Percentiles rank a stretch among this genome's conserved stretches.
These are phyloP conservation scores for Striga asiatica DNA, from an alignment of 257 asterid species.

Conservation along the genomic window DNA sequence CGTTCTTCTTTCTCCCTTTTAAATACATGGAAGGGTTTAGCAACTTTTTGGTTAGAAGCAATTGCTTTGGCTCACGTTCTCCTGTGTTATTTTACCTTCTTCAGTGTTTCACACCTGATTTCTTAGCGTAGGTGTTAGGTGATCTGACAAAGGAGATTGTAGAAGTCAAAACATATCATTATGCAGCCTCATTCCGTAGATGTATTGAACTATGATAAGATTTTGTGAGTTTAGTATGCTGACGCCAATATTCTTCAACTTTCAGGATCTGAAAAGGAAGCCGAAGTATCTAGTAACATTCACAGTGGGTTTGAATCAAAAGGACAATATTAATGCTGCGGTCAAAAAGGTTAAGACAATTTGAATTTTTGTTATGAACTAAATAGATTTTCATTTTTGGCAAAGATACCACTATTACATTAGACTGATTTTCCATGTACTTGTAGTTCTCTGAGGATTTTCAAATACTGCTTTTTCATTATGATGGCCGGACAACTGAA, in stretches of 20 bases:
- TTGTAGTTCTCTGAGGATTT: conserved; percentile 84
- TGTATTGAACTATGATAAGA: conserved; percentile 5
- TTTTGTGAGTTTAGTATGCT: conserved; percentile 1
- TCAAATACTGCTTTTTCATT: conserved; percentile 90
- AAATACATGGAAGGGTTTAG: neutral
- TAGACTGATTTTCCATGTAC: conserved; percentile 12
- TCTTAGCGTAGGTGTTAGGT: neutral
- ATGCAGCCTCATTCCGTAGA: too few relatives aligned
- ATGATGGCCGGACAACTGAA: conserved; percentile 86
- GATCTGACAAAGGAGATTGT: conserved; percentile 1
- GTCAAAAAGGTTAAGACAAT: conserved; percentile 64
- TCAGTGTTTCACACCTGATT: conserved; percentile 1
- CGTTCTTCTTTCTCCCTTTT: neutral
- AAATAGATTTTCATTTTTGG: neutral
- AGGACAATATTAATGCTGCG: conserved; percentile 58
- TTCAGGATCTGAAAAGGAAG: conserved; percentile 85
- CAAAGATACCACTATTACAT: conserved; percentile 8
- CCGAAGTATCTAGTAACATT: conserved; percentile 84
- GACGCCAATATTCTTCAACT: conserved; percentile 17
- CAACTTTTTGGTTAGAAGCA: neutral
- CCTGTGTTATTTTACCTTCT: neutral
- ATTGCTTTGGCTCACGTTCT: neutral
- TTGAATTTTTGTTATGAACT: conserved; percentile 7
- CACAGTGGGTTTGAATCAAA: conserved; percentile 89
- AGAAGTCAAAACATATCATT: too few relatives aligned